phyloP scores from a whole-genome alignment of 768 basidiomycete genomes.

The Strobilomyces confusus region DNA sequence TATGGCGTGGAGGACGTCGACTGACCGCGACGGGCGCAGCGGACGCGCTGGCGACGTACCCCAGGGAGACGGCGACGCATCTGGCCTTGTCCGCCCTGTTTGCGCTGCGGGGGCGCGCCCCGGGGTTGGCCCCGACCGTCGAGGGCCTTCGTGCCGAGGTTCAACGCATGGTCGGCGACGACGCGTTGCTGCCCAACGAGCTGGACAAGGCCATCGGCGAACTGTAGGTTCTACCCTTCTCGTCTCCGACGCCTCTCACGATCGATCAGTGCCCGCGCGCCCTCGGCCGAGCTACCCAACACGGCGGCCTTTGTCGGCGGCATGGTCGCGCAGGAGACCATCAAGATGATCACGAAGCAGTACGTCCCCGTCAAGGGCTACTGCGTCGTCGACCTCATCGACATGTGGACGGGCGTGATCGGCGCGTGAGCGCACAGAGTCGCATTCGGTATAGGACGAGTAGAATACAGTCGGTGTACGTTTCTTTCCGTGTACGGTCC shows the following conservation, averaged over 20 bases:
- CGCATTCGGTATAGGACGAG: neutral
- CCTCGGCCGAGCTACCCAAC: constrained; percentile 85
- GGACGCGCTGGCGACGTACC: constrained; percentile 35
- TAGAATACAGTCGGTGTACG: neutral
- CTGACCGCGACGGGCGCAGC: constrained; percentile 30
- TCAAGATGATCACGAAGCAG: constrained; percentile 95
- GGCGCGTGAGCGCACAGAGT: constrained; percentile 16
- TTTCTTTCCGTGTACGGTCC: neutral
- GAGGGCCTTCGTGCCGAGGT: constrained; percentile 54
- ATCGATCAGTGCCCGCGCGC: constrained; percentile 61
- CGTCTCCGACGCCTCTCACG: neutral
- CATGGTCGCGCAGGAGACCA: constrained; percentile 90
- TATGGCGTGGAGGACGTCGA: no score
- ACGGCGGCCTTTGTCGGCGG: constrained; percentile 93
- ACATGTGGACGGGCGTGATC: constrained; percentile 67
- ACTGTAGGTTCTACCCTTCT: constrained; percentile 48
- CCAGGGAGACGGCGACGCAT: constrained; percentile 65
- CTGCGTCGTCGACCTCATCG: constrained; percentile 80
- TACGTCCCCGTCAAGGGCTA: constrained; percentile 89
- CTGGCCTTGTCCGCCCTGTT: constrained; percentile 66
- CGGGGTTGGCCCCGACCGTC: constrained; percentile 37
- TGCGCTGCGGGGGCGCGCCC: constrained; percentile 25
- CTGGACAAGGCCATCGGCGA: constrained; percentile 67
- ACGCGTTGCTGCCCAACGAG: constrained; percentile 48
- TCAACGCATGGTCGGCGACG: constrained; percentile 46